A percentile compares a stretch with the other conserved stretches of the same genome.
phyloP scores from a whole-genome alignment of 73 alveolate species.

The Paramecium tetraurelia region DNA sequence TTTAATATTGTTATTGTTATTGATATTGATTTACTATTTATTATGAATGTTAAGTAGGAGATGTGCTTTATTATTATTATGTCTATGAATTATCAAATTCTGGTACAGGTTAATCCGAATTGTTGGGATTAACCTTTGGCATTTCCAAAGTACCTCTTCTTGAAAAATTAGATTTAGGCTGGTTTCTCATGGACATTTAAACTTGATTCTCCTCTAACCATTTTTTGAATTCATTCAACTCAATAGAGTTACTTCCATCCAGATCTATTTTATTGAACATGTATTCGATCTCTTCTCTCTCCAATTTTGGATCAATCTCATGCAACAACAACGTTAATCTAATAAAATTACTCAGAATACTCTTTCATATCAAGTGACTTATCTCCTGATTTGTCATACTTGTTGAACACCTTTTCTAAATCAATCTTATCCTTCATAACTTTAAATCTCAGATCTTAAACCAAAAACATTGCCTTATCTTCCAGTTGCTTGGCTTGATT shows the following conservation, averaged over 20 bases:
- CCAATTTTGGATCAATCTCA: slow-evolving; percentile 34
- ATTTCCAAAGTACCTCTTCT: not conserved
- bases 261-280: slow-evolving; percentile 56
- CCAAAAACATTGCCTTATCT: slow-evolving; percentile 55
- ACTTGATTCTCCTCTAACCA: slow-evolving; percentile 55
- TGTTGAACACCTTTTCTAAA: slow-evolving; percentile 46
- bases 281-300: slow-evolving; percentile 56
- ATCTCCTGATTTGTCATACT: slow-evolving; percentile 53
- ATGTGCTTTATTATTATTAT: not conserved
- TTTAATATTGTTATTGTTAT: too few species aligned
- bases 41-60: not conserved
- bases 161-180: not conserved
- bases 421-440: slow-evolving; percentile 52
- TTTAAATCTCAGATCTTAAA: slow-evolving; percentile 48
- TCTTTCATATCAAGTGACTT: slow-evolving; percentile 48
- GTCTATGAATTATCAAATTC: not conserved
- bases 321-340: slow-evolving; percentile 38
- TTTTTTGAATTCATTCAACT: slow-evolving; percentile 54
- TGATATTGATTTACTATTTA: not conserved
- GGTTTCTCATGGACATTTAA: slow-evolving; percentile 22
- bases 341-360: not conserved
- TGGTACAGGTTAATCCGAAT: not conserved
- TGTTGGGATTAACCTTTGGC: not conserved
- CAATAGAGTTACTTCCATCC: slow-evolving; percentile 52
- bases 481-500: slow-evolving; percentile 39